Evolutionary conservation across 2,329 filamentous ascomycete genomes (phyloP).

Genomic region (Diaporthe citri): DNA sequence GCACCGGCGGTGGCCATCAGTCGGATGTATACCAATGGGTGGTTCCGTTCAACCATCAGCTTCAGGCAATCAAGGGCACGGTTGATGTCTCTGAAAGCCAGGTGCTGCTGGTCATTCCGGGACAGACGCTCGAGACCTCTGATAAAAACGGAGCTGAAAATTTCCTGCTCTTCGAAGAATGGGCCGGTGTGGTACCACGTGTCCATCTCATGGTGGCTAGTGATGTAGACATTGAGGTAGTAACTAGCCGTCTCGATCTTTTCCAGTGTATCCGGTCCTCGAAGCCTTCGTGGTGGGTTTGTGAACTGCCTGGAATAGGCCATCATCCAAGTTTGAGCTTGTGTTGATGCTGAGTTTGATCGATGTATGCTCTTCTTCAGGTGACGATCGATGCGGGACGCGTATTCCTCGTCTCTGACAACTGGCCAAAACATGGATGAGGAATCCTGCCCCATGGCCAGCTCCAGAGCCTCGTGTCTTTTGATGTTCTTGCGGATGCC

Average conservation of each 20-base stretch:
- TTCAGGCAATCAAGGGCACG: constrained; percentile 29
- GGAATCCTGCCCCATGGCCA: not conserved
- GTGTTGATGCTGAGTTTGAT: not conserved
- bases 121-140: constrained; percentile 25
- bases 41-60: not conserved
- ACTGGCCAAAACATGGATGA: constrained; percentile 21
- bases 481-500: constrained; percentile 32
- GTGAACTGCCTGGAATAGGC: not conserved
- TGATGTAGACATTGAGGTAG: not conserved
- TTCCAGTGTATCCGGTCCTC: constrained; percentile 11
- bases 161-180: constrained; percentile 7
- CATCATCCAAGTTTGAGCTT: too few relatives aligned
- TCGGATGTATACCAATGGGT: constrained; percentile 11
- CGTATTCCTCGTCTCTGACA: not conserved
- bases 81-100: constrained; percentile 24
- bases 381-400: constrained; percentile 21
- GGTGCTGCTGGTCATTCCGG: not conserved
- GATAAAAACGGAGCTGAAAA: constrained; percentile 13
- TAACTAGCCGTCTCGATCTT: constrained; percentile 14
- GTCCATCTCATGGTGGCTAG: not conserved
- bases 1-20: constrained; percentile 6
- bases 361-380: not conserved
- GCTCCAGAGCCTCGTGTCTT: constrained; percentile 23
- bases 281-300: not conserved
- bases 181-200: not conserved